Conservation (phyloP, 306 rosid genomes). For the Gillenia trifoliata region DNA sequence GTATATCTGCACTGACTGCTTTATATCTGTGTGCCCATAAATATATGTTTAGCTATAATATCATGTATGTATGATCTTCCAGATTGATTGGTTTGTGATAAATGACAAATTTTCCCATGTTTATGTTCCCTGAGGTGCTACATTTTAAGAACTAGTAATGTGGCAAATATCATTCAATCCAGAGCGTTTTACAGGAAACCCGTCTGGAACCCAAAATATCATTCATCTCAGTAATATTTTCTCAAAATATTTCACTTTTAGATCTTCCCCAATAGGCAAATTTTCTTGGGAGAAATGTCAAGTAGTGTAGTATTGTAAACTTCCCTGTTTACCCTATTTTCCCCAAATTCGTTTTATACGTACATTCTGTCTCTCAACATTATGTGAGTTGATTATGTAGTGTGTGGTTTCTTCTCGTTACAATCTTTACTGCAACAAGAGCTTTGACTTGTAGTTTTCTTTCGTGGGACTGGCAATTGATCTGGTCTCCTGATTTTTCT, state of each 20-base stretch:
- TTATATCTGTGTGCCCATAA: too few species aligned
- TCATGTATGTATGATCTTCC: not conserved
- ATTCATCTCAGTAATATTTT: not conserved
- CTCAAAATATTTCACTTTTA: not conserved
- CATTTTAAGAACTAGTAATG: not conserved
- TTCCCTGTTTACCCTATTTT: not conserved
- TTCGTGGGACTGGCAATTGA: not conserved
- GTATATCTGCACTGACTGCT: not conserved
- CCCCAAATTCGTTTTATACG: not conserved
- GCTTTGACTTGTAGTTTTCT: not conserved
- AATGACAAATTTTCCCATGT: too few species aligned
- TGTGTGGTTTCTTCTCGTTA: not conserved
- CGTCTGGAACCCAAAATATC: too few species aligned
- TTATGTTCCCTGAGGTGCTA: not conserved
- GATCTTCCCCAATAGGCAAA: not conserved
- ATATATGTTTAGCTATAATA: too few species aligned
- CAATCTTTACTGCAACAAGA: not conserved
- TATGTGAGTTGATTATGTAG: not conserved
- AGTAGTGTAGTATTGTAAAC: not conserved
- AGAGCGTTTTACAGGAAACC: too few species aligned
- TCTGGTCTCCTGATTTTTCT: not conserved
- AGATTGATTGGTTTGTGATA: not conserved
- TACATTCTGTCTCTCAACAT: not conserved
- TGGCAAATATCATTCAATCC: not conserved
- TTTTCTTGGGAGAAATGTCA: not conserved